Conservation (phyloP, 2,329 filamentous ascomycete genomes). For the Akanthomyces dipterigenus region DNA sequence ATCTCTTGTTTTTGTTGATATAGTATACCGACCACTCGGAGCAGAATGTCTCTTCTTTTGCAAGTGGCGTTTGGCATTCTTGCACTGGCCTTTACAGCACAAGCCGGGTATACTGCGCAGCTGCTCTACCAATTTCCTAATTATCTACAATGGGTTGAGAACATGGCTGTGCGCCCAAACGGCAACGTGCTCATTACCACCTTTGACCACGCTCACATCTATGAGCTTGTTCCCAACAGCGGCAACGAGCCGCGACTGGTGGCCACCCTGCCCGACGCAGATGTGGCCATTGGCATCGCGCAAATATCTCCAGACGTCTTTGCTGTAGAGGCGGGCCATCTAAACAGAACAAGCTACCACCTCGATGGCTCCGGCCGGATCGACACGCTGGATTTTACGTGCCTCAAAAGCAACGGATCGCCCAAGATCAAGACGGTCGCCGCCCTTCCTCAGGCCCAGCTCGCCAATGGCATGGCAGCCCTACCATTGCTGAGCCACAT, state of each 20-base stretch:
- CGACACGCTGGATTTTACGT: conserved; percentile 7
- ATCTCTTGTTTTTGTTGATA: background rate
- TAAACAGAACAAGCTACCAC: conserved; percentile 7
- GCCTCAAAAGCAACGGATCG: background rate
- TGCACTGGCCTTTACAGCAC: background rate
- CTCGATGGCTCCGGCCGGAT: conserved; percentile 10
- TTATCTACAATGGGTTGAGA: conserved; percentile 17
- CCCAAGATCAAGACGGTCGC: conserved; percentile 12
- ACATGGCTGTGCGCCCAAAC: conserved; percentile 16
- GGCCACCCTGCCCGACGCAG: conserved; percentile 12
- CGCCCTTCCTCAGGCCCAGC: conserved; percentile 8
- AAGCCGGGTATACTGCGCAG: background rate
- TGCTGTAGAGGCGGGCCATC: conserved; percentile 16
- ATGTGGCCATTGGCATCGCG: conserved; percentile 15
- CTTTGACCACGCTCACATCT: conserved; percentile 15
- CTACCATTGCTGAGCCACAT: conserved; percentile 13
- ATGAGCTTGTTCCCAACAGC: conserved; percentile 11
- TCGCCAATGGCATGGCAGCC: conserved; percentile 19
- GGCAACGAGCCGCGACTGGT: conserved; percentile 10
- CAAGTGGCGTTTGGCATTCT: background rate
- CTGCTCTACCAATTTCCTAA: conserved; percentile 15
- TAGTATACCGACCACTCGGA: background rate
- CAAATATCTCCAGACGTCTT: conserved; percentile 16
- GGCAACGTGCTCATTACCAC: conserved; percentile 16
- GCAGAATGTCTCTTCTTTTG: background rate